Percentiles rank a stretch among this genome's conserved stretches.
Evolutionary conservation across 78 protist species (phyloP).

Genomic region (Capsaspora owczarzaki): DNA sequence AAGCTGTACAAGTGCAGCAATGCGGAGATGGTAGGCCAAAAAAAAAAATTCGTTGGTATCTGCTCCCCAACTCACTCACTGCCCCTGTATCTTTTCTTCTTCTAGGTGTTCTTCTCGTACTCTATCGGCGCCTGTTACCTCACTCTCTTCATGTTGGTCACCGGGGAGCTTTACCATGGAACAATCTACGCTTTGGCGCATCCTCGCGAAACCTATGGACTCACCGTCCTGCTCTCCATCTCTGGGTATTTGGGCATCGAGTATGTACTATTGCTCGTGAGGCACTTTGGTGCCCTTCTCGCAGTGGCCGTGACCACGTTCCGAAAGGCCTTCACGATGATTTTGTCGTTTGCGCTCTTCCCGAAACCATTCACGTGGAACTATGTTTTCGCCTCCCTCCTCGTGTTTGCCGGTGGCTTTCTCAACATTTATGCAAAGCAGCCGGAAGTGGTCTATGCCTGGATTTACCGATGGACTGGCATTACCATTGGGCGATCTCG

Average conservation of each 20-base stretch:
- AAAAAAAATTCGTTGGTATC: no score
- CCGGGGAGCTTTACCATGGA: neutral
- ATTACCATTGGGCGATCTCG: no score
- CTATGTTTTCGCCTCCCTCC: neutral
- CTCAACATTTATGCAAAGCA: neutral
- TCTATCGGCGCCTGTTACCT: neutral
- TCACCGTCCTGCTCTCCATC: neutral
- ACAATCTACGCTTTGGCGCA: neutral
- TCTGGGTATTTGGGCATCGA: neutral
- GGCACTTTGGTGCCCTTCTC: neutral
- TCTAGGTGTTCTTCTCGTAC: constrained; percentile 5
- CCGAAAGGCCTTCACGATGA: constrained; percentile 3
- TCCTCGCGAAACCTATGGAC: neutral
- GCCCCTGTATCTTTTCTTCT: neutral
- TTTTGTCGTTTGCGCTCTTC: neutral
- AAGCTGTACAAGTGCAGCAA: neutral
- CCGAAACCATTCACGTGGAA: neutral
- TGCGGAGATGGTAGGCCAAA: constrained; percentile 21
- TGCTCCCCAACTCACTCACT: neutral
- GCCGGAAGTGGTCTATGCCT: neutral
- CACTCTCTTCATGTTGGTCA: neutral
- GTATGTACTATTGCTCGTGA: neutral
- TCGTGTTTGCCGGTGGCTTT: neutral
- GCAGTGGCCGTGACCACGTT: constrained; percentile 5
- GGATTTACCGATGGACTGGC: no score